Evolutionary conservation across 2,329 filamentous ascomycete species (phyloP).

Genomic region (Sarocladiaceae sp.): DNA sequence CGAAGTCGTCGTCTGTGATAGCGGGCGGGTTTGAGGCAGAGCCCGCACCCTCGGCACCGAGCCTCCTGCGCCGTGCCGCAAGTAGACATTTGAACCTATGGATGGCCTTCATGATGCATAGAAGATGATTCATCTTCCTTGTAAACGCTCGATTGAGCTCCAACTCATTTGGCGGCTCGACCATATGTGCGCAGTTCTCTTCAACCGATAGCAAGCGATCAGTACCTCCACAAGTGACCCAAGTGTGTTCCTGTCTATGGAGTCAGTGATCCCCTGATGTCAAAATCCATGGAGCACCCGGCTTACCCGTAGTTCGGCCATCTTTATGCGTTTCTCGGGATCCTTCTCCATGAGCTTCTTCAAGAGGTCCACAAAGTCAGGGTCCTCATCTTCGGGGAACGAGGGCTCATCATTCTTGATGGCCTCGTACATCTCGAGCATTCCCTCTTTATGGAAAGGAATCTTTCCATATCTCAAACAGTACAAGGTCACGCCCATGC

Average conservation of each 20-base stretch:
- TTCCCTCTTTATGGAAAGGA: conserved; percentile 71
- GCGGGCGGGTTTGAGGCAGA: conserved; percentile 11
- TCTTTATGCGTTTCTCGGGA: conserved; percentile 72
- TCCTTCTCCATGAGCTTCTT: conserved; percentile 73
- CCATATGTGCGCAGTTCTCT: conserved; percentile 76
- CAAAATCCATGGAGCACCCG: neutral
- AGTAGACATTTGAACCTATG: conserved; percentile 78
- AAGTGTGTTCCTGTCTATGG: conserved; percentile 73
- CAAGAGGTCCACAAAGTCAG: conserved; percentile 70
- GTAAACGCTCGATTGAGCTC: conserved; percentile 91
- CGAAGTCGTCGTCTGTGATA: conserved; percentile 4
- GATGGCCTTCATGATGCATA: conserved; percentile 88
- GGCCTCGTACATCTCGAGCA: conserved; percentile 83
- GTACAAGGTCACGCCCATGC: conserved; percentile 93
- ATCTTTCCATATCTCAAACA: conserved; percentile 85
- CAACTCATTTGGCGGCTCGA: conserved; percentile 80
- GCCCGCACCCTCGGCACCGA: conserved; percentile 2
- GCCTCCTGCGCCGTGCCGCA: conserved; percentile 16
- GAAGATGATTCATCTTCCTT: conserved; percentile 75
- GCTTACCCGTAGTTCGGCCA: conserved; percentile 74
- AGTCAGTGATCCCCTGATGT: neutral
- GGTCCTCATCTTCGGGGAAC: conserved; percentile 57
- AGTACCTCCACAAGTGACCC: conserved; percentile 77
- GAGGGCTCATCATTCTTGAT: conserved; percentile 66
- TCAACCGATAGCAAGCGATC: conserved; percentile 74